These are phyloP conservation scores for Elymus sibiricus DNA, from an alignment of 176 grass and related monocot genomes.

Conservation along the genomic window DNA sequence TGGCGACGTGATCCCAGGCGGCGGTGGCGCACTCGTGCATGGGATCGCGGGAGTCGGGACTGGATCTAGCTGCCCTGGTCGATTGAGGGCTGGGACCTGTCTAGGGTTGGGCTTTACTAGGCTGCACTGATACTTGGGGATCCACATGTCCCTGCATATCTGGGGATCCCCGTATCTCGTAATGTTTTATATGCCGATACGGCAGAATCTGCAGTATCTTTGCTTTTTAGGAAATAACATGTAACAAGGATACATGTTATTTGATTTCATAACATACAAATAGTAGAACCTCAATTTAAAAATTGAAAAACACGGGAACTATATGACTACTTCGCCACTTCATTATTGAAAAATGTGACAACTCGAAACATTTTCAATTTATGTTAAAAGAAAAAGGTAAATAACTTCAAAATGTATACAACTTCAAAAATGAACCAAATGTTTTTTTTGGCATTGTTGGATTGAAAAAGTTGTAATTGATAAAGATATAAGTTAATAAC, in stretches of 20 bases:
- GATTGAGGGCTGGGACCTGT: too few relatives aligned
- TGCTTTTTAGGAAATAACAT: neutral
- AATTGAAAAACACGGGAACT: neutral
- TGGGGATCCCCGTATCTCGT: too few relatives aligned
- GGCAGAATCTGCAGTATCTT: too few relatives aligned
- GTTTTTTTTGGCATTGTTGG: neutral
- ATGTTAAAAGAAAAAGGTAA: neutral
- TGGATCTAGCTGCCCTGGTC: too few relatives aligned
- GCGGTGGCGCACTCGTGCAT: too few relatives aligned
- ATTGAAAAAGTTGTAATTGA: neutral
- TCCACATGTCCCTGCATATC: too few relatives aligned
- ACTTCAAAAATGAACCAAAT: neutral
- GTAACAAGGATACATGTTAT: neutral
- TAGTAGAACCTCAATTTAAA: neutral
- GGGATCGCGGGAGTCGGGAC: too few relatives aligned
- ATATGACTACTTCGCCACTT: conserved; percentile 4
- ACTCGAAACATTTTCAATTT: neutral
- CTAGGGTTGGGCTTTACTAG: too few relatives aligned
- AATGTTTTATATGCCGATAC: too few relatives aligned
- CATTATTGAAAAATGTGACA: neutral
- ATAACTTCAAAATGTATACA: conserved; percentile 1
- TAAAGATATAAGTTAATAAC: neutral
- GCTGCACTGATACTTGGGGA: too few relatives aligned
- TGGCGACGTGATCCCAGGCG: too few relatives aligned
- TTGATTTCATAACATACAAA: neutral